phyloP scores from a whole-genome alignment of 176 grass and related monocot genomes.

The Echinochloa phyllopogon region DNA sequence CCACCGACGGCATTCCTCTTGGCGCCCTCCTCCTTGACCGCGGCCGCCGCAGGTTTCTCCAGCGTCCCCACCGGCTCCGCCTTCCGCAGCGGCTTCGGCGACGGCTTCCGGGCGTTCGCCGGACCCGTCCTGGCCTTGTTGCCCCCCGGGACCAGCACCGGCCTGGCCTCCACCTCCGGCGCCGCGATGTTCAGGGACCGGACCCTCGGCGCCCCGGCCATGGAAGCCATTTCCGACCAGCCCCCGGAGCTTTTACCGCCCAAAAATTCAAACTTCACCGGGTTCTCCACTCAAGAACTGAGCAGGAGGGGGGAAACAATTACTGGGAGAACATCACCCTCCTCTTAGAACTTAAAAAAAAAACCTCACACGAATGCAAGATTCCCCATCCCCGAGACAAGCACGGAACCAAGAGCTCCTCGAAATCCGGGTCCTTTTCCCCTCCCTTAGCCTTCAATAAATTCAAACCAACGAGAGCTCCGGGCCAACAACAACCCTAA shows the following conservation, averaged over 20 bases:
- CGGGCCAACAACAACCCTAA: conserved; percentile 44
- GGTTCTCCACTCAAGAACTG: conserved; percentile 1
- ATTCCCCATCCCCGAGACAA: conserved; percentile 30
- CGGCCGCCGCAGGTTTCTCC: conserved; percentile 28
- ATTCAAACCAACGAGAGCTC: not conserved
- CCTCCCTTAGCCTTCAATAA: not conserved
- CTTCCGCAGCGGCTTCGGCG: conserved; percentile 63
- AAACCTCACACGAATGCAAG: conserved; percentile 1
- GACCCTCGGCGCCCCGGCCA: conserved; percentile 79
- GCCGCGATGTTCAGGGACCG: conserved; percentile 70
- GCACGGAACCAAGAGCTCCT: conserved; percentile 31
- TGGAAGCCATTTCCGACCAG: conserved; percentile 49
- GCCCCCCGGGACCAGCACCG: conserved; percentile 80
- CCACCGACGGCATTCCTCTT: conserved; percentile 31
- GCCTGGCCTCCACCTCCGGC: conserved; percentile 63
- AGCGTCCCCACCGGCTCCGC: not conserved
- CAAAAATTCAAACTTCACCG: conserved; percentile 45
- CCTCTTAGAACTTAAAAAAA: not conserved
- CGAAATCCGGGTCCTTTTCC: conserved; percentile 3
- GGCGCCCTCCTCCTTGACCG: conserved; percentile 17
- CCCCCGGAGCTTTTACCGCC: conserved; percentile 41
- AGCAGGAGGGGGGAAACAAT: conserved; percentile 1
- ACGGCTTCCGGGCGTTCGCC: conserved; percentile 53
- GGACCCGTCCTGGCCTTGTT: conserved; percentile 64
- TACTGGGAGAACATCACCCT: not conserved